phyloP scores from a whole-genome alignment of 139 green algal genomes.

The Coccomyxa sp. region DNA sequence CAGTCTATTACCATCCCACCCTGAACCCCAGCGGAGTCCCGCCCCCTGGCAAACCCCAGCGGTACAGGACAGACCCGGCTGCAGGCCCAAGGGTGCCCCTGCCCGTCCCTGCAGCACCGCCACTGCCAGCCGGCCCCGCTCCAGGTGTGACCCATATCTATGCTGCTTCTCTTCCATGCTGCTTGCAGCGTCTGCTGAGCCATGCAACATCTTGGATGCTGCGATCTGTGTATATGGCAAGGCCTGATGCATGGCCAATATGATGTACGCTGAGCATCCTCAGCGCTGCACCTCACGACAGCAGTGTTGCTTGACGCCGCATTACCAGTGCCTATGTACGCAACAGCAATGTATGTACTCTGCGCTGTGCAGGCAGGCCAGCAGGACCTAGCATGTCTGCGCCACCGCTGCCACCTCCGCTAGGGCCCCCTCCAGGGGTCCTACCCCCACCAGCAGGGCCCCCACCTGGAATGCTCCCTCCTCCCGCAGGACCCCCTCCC shows the following conservation, averaged over 20 bases:
- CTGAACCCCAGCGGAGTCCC: slow-evolving; percentile 61
- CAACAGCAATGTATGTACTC: too few relatives aligned
- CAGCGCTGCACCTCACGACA: too few relatives aligned
- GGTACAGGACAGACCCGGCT: slow-evolving; percentile 24
- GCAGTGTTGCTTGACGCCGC: too few relatives aligned
- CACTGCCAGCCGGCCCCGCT: slow-evolving; percentile 50
- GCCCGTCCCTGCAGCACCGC: slow-evolving; percentile 57
- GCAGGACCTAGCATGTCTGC: background rate
- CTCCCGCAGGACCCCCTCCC: slow-evolving; percentile 18
- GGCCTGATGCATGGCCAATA: too few relatives aligned
- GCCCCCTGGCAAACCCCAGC: slow-evolving; percentile 49
- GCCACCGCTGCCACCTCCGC: slow-evolving; percentile 24
- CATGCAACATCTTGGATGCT: too few relatives aligned
- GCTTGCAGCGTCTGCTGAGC: too few relatives aligned
- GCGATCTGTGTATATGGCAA: too few relatives aligned
- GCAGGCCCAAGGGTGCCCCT: slow-evolving; percentile 12
- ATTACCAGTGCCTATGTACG: too few relatives aligned
- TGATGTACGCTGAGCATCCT: too few relatives aligned
- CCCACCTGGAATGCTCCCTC: slow-evolving; percentile 21
- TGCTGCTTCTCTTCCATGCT: too few relatives aligned
- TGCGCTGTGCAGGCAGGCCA: background rate
- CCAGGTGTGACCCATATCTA: too few relatives aligned
- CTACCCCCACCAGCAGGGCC: slow-evolving; percentile 27
- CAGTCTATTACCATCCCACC: slow-evolving; percentile 68
- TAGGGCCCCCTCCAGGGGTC: slow-evolving; percentile 20